phyloP scores from a whole-genome alignment of 371 early-diverging fungal genomes.

The Mucor lusitanicus region DNA sequence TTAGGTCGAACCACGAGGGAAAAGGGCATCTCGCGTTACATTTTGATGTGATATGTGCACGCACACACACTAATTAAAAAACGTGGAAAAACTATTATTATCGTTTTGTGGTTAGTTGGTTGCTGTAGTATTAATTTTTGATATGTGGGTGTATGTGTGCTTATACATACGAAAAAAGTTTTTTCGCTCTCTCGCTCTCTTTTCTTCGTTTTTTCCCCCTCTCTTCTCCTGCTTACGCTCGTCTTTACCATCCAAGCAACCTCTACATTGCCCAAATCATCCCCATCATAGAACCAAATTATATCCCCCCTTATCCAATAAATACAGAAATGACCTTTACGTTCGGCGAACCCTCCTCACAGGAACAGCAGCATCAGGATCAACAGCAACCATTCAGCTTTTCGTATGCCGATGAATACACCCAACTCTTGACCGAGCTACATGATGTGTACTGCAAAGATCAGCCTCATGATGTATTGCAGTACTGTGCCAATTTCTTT shows the following conservation, averaged over 20 bases:
- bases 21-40: not conserved
- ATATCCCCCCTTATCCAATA: not conserved
- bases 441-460: slow-evolving; percentile 26
- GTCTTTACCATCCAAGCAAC: no score
- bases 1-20: slow-evolving; percentile 6
- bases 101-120: not conserved
- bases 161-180: not conserved
- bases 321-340: slow-evolving; percentile 12
- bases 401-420: slow-evolving; percentile 28
- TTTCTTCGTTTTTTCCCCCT: not conserved
- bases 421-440: slow-evolving; percentile 32
- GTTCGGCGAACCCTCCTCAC: not conserved
- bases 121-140: not conserved
- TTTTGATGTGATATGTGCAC: not conserved
- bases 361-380: not conserved
- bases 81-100: not conserved
- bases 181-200: not conserved
- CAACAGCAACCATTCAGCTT: slow-evolving; percentile 9
- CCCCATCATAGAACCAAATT: not conserved
- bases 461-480: slow-evolving; percentile 74
- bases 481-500: slow-evolving; percentile 89
- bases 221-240: not conserved
- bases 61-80: not conserved
- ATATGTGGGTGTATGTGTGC: not conserved
- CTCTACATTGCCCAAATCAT: not conserved